Conservation (phyloP, 2,329 filamentous ascomycete species). For the Ascochyta rabiei region DNA sequence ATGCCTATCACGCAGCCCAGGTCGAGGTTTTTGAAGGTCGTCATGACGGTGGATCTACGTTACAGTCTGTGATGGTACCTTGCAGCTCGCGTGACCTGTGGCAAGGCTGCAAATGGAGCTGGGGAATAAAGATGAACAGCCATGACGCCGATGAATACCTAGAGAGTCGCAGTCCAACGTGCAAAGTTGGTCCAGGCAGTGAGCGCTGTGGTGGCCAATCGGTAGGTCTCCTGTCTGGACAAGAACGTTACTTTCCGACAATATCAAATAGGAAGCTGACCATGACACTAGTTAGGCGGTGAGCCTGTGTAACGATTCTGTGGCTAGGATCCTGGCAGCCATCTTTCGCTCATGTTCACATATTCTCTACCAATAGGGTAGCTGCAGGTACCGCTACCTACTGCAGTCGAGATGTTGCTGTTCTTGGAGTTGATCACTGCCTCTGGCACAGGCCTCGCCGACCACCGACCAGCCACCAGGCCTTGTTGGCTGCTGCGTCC, state of each 20-base stretch:
- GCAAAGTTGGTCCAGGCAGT: not conserved
- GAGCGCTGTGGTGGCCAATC: slow-evolving; percentile 27
- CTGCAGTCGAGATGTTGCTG: not conserved
- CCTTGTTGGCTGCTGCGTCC: not conserved
- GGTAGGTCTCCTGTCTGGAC: slow-evolving; percentile 24
- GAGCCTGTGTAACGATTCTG: slow-evolving; percentile 29
- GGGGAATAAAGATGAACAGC: not conserved
- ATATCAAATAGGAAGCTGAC: slow-evolving; percentile 17
- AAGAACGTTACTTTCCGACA: slow-evolving; percentile 21
- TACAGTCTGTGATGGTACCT: slow-evolving; percentile 24
- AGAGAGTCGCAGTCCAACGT: not conserved
- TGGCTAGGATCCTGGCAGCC: not conserved
- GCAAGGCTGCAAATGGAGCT: slow-evolving; percentile 9
- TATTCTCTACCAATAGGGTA: not conserved
- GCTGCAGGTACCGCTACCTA: slow-evolving; percentile 13
- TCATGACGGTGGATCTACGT: slow-evolving; percentile 7
- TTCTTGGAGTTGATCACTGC: slow-evolving; percentile 7
- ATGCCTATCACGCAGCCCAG: not conserved
- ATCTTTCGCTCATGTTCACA: not conserved
- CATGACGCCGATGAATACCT: slow-evolving; percentile 10
- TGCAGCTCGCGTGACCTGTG: slow-evolving; percentile 26
- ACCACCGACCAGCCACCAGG: not conserved
- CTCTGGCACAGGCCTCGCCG: not conserved
- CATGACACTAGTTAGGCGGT: slow-evolving; percentile 31
- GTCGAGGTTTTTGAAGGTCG: not conserved